Conservation (phyloP, 306 rosid genomes). For the Macrotyloma uniflorum region DNA sequence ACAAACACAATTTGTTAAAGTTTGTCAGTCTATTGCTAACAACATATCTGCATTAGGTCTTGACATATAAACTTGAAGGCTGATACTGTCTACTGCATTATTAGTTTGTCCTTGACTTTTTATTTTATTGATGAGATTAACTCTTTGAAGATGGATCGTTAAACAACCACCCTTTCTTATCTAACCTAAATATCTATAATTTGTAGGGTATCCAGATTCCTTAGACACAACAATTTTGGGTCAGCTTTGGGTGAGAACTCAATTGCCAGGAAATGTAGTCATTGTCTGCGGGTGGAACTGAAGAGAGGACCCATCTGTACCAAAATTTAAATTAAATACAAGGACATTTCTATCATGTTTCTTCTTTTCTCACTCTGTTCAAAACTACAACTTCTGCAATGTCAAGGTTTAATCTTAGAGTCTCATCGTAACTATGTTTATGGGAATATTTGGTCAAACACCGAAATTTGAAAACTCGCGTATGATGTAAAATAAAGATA, state of each 20-base stretch:
- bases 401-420: background rate
- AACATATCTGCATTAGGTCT: background rate
- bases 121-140: background rate
- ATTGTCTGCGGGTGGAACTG: constrained; percentile 20
- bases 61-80: background rate
- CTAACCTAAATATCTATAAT: constrained; percentile 24
- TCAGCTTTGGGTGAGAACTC: constrained; percentile 29
- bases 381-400: background rate
- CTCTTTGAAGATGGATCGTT: background rate
- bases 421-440: background rate
- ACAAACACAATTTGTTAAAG: constrained; percentile 2
- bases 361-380: background rate
- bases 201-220: constrained; percentile 16
- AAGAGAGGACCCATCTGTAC: constrained; percentile 6
- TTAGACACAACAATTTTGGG: constrained; percentile 16
- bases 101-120: background rate
- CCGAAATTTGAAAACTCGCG: background rate
- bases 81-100: constrained; percentile 2
- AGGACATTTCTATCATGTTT: constrained; percentile 7
- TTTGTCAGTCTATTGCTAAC: background rate
- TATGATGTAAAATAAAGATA: background rate
- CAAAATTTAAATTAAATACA: background rate
- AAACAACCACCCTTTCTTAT: constrained; percentile 13
- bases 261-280: constrained; percentile 18
- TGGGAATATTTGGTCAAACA: background rate